These are phyloP conservation scores for Gyrodon lividus DNA, from an alignment of 768 basidiomycete species.

Conservation along the genomic window DNA sequence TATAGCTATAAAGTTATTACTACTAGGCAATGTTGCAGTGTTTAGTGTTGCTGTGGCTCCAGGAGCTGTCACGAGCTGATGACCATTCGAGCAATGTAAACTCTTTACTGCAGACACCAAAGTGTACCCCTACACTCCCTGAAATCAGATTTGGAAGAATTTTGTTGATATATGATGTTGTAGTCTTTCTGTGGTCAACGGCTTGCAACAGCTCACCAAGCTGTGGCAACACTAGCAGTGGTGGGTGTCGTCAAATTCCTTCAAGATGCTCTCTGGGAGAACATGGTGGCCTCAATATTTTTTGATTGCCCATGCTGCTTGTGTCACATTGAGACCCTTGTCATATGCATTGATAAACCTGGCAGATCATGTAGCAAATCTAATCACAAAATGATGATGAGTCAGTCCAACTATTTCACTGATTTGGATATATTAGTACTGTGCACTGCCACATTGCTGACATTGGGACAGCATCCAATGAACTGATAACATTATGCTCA, in stretches of 20 bases:
- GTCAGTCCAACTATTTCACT: background rate
- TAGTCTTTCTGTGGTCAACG: too few relatives aligned
- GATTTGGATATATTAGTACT: background rate
- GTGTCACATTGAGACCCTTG: slow-evolving; percentile 17
- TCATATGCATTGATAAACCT: slow-evolving; percentile 28
- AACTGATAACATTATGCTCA: slow-evolving; percentile 14
- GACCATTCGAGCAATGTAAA: too few relatives aligned
- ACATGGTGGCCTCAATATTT: slow-evolving; percentile 23
- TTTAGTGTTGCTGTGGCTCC: too few relatives aligned
- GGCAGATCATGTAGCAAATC: slow-evolving; percentile 24
- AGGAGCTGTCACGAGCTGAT: too few relatives aligned
- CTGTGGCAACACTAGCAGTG: too few relatives aligned
- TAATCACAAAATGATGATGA: slow-evolving; percentile 2
- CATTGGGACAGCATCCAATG: slow-evolving; percentile 12
- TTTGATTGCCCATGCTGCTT: slow-evolving; percentile 26
- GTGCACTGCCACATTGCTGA: background rate
- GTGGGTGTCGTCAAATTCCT: background rate
- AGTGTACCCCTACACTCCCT: too few relatives aligned
- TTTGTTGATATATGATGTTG: too few relatives aligned
- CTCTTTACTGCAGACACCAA: too few relatives aligned
- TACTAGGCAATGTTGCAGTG: too few relatives aligned
- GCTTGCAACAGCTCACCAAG: too few relatives aligned
- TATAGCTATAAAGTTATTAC: background rate
- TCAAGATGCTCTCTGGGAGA: slow-evolving; percentile 13
- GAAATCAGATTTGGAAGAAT: too few relatives aligned